Base-by-base conservation (phyloP, 768 basidiomycete species). In the Auricularia auricula-judae region DNA sequence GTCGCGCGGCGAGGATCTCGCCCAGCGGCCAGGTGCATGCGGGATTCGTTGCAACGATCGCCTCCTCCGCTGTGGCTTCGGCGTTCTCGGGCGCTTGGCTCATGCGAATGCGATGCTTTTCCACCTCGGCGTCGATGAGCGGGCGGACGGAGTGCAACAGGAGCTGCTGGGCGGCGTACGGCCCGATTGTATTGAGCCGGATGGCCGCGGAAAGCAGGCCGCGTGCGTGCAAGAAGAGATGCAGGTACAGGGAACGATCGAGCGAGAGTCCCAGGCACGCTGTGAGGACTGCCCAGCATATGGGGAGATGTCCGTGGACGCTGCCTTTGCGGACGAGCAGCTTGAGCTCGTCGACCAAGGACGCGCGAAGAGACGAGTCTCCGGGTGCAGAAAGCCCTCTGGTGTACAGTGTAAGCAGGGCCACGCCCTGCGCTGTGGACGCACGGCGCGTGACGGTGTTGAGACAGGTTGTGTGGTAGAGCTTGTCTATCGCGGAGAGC, bases 1-100 rank as follows among this genome's bases (percentile, higher is more conserved):
- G 97, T 65, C 97, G 80, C 47, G 85, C 83, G 42, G 89, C 86
- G 35, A 98, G 80, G 47, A 98, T 88, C 76, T 99, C 97, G 18
- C 94, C 95, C 21, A 99, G 74, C 0, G 96, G 97, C 96, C 96
- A 98, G 16, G 92, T 98, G 70, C 86, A 93, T 43, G 88, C 87
- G 3, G 95, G 93, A 0, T 36, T 36, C 35, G 42, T 62, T 44
- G 18, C 60, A 8, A 47, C 42, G 61, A 10, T 59, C 16, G 11
- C 56, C 11, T 23, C 34, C 16, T 59, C 29, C 4, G 29, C 21
- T 54, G 18, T 18, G 10, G 11, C 18, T 54, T 4, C 53, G 10
- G 11, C 53, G 8, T 7, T 54, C 39, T 42, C 39, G 39, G 39
- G 39, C 12, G 39, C 7, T 36, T 23, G 14, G 42, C 43, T 16